Conservation (phyloP, 768 basidiomycete genomes). For the Wakefieldia striispora region DNA sequence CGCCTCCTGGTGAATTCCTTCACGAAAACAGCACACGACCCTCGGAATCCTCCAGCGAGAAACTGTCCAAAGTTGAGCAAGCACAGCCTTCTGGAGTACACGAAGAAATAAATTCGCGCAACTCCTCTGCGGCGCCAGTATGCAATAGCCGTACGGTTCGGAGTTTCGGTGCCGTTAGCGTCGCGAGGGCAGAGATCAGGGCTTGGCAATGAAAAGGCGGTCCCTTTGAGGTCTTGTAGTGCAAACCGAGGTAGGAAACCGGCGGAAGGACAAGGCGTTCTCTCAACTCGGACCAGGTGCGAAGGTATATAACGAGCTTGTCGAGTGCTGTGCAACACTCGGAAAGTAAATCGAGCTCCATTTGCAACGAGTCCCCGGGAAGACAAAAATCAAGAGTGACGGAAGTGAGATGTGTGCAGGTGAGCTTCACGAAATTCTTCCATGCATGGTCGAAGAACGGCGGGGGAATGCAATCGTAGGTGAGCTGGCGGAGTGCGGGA, state of each 20-base stretch:
- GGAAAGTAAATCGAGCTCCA: constrained; percentile 24
- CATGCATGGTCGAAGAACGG: constrained; percentile 29
- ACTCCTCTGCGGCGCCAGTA: constrained; percentile 7
- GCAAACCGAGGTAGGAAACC: constrained; percentile 23
- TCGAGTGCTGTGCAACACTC: constrained; percentile 24
- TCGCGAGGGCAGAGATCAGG: constrained; percentile 23
- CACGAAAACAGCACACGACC: constrained; percentile 16
- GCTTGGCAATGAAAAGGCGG: constrained; percentile 14
- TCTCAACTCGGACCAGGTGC: constrained; percentile 23
- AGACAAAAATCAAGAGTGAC: constrained; percentile 28
- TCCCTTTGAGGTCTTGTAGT: constrained; percentile 17
- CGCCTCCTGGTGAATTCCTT: too few relatives aligned
- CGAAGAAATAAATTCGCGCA: constrained; percentile 8
- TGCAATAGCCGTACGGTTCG: constrained; percentile 22
- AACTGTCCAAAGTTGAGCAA: constrained; percentile 6
- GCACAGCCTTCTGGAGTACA: constrained; percentile 10
- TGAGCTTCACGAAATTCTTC: constrained; percentile 26
- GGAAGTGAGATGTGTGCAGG: constrained; percentile 26
- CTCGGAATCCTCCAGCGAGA: constrained; percentile 24
- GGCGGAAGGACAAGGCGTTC: constrained; percentile 23
- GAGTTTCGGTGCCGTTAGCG: constrained; percentile 21
- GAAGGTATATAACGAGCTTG: constrained; percentile 26
- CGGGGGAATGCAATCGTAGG: constrained; percentile 32
- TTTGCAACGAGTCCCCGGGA: constrained; percentile 22
- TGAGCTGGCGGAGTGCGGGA: constrained; percentile 30